Evolutionary conservation across 345 rosid genomes (phyloP).

Genomic region (Populus euphratica): DNA sequence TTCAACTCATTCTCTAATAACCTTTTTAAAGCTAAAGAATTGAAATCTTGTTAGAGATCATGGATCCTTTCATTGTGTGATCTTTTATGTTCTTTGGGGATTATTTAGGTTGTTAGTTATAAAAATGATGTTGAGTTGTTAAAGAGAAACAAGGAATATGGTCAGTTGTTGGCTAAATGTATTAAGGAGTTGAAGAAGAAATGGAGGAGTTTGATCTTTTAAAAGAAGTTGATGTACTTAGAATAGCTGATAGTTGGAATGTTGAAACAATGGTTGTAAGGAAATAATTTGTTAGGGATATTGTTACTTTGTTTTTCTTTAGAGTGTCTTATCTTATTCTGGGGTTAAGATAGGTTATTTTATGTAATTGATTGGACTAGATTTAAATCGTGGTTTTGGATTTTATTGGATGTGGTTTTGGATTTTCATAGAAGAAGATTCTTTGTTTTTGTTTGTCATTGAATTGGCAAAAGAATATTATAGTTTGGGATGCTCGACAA

Average conservation of each 20-base stretch:
- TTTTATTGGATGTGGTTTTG: too few relatives aligned
- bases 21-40: background rate
- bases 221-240: constrained; percentile 83
- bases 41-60: constrained; percentile 43
- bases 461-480: background rate
- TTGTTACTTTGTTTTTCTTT: constrained; percentile 73
- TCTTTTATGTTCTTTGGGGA: constrained; percentile 59
- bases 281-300: constrained; percentile 81
- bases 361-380: constrained; percentile 40
- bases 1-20: constrained; percentile 51
- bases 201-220: constrained; percentile 85
- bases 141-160: constrained; percentile 84
- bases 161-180: constrained; percentile 64
- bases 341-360: constrained; percentile 61
- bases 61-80: constrained; percentile 83
- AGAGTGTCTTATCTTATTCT: constrained; percentile 66
- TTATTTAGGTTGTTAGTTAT: constrained; percentile 81
- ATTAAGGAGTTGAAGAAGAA: constrained; percentile 89
- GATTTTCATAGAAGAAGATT: background rate
- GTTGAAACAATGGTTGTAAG: constrained; percentile 56
- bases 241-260: constrained; percentile 87
- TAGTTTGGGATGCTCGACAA: too few relatives aligned
- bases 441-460: background rate
- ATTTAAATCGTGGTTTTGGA: background rate
- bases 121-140: constrained; percentile 76